phyloP scores from a whole-genome alignment of 2,329 filamentous ascomycete genomes.

The Penicillium sp. region DNA sequence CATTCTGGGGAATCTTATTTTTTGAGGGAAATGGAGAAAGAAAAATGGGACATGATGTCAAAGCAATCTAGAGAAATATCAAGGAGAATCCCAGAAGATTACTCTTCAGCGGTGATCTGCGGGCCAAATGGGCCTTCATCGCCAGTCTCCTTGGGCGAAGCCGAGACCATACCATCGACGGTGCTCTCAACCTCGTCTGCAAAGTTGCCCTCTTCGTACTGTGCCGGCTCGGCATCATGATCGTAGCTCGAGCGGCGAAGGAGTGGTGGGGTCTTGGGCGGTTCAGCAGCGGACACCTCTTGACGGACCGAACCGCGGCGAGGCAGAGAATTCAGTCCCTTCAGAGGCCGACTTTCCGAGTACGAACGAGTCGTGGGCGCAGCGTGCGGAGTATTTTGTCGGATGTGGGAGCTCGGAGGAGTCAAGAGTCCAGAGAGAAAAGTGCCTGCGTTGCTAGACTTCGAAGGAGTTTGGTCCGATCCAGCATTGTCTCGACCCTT shows the following conservation, averaged over 20 bases:
- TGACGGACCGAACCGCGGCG: conserved; percentile 30
- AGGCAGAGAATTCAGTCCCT: conserved; percentile 27
- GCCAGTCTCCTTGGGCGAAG: conserved; percentile 28
- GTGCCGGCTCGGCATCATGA: conserved; percentile 51
- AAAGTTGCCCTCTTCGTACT: conserved; percentile 44
- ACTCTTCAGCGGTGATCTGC: conserved; percentile 19
- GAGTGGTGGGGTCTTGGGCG: conserved; percentile 50
- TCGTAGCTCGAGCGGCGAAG: conserved; percentile 54
- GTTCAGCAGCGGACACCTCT: conserved; percentile 28
- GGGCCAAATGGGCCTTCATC: conserved; percentile 32
- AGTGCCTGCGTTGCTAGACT: conserved; percentile 50
- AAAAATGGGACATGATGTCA: conserved; percentile 4
- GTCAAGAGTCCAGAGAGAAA: conserved; percentile 79
- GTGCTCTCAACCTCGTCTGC: conserved; percentile 48
- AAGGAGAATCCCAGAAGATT: conserved; percentile 1
- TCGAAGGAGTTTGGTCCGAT: conserved; percentile 55
- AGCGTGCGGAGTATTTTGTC: conserved; percentile 52
- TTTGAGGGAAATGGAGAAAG: not conserved
- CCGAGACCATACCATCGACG: conserved; percentile 37
- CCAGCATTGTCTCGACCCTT: conserved; percentile 54
- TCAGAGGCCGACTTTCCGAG: conserved; percentile 34
- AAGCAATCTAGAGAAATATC: conserved; percentile 2
- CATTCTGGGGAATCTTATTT: not conserved
- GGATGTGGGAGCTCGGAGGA: conserved; percentile 70
- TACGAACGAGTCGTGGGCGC: conserved; percentile 29